Conservation (phyloP, 2,329 filamentous ascomycete genomes). For the Colletotrichum echinochloae region DNA sequence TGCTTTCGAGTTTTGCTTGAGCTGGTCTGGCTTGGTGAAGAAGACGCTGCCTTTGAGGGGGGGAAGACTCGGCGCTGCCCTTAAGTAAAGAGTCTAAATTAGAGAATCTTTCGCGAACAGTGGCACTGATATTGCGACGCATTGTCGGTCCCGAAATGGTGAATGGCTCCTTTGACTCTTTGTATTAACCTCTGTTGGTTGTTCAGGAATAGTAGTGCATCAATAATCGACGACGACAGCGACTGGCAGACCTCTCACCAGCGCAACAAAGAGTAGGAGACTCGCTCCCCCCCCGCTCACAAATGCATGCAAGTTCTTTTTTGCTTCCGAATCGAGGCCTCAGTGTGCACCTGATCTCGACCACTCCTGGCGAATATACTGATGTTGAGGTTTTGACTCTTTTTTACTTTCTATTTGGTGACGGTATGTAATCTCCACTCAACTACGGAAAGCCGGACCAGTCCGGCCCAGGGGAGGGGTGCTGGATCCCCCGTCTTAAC, state of each 20-base stretch:
- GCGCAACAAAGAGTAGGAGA: neutral
- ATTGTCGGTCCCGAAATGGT: neutral
- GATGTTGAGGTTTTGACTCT: no score
- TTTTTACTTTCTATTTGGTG: neutral
- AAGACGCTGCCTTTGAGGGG: neutral
- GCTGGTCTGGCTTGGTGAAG: neutral
- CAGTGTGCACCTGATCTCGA: no score
- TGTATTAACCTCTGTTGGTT: neutral
- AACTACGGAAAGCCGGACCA: neutral
- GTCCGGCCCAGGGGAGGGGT: neutral
- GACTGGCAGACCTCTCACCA: neutral
- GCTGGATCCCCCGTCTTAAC: neutral
- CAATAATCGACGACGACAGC: neutral
- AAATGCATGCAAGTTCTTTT: neutral
- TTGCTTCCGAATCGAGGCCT: neutral
- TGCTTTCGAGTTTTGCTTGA: no score
- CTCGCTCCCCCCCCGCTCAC: no score
- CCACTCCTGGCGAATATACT: neutral
- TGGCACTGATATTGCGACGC: no score
- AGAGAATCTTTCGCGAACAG: neutral
- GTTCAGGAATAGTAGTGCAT: neutral
- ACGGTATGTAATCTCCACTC: neutral
- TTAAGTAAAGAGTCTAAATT: neutral
- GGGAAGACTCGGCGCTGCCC: no score
- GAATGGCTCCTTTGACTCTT: neutral